Conservation (phyloP, 2,329 filamentous ascomycete genomes). For the Chaetomiaceae sp. region DNA sequence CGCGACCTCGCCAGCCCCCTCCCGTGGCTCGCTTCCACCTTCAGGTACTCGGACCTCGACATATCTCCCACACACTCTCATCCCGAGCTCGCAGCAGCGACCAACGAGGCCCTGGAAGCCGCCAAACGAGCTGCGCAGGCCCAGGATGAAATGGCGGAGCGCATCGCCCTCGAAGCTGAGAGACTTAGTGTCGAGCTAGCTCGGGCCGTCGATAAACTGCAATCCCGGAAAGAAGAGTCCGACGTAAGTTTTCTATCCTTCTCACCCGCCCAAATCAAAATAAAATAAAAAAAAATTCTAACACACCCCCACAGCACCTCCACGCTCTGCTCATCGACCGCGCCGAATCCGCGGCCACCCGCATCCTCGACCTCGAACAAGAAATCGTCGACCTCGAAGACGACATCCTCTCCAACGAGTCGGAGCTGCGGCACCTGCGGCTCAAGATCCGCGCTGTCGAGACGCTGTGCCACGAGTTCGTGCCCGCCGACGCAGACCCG, state of each 20-base stretch:
- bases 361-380: conserved; percentile 56
- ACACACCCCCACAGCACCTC: conserved; percentile 49
- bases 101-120: conserved; percentile 19
- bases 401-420: conserved; percentile 52
- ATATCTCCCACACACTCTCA: conserved; percentile 11
- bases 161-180: conserved; percentile 32
- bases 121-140: conserved; percentile 14
- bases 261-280: too few relatives aligned
- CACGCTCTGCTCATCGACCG: conserved; percentile 55
- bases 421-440: conserved; percentile 56
- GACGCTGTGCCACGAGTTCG: conserved; percentile 47
- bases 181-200: conserved; percentile 48
- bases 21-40: conserved; percentile 11
- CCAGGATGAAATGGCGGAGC: conserved; percentile 19
- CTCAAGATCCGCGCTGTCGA: conserved; percentile 60
- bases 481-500: conserved; percentile 46
- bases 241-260: conserved; percentile 38
- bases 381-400: conserved; percentile 55
- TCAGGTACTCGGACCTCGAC: conserved; percentile 7
- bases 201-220: conserved; percentile 45
- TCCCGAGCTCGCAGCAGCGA: conserved; percentile 17
- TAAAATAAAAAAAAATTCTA: too few relatives aligned
- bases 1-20: conserved; percentile 11
- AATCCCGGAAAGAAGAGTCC: conserved; percentile 54
- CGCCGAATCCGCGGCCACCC: conserved; percentile 52